Conservation (phyloP, 768 basidiomycete genomes). For the Lactarius sp. region DNA sequence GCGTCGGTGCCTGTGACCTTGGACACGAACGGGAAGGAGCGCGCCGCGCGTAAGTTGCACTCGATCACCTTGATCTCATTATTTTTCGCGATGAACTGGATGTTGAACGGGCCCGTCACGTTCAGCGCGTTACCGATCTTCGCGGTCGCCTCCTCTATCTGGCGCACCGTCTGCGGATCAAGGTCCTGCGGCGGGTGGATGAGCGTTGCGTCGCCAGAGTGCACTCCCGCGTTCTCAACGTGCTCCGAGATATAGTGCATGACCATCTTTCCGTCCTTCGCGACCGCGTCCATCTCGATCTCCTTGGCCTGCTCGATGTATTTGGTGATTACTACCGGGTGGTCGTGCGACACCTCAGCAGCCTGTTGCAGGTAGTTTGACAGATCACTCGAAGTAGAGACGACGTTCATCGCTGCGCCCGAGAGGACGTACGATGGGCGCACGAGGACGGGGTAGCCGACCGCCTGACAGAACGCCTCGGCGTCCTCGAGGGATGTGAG, state of each 20-base stretch:
- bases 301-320: slow-evolving; percentile 99
- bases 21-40: slow-evolving; percentile 98
- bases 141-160: slow-evolving; percentile 93
- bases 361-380: slow-evolving; percentile 91
- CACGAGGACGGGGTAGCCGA: slow-evolving; percentile 93
- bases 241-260: slow-evolving; percentile 99
- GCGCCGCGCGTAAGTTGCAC: slow-evolving; percentile 95
- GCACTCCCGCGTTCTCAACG: slow-evolving; percentile 97
- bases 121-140: slow-evolving; percentile 98
- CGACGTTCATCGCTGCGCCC: slow-evolving; percentile 99
- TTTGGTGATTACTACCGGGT: slow-evolving; percentile 97
- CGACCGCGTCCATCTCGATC: slow-evolving; percentile 99
- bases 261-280: slow-evolving; percentile 94
- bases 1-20: slow-evolving; percentile 98
- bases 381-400: slow-evolving; percentile 88
- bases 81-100: slow-evolving; percentile 99
- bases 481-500: slow-evolving; percentile 89
- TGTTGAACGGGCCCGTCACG: slow-evolving; percentile 98
- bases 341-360: slow-evolving; percentile 91
- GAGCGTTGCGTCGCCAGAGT: slow-evolving; percentile 97
- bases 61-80: slow-evolving; percentile 99
- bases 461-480: slow-evolving; percentile 81
- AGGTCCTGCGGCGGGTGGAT: slow-evolving; percentile 98
- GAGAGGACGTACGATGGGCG: slow-evolving; percentile 99
- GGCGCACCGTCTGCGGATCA: slow-evolving; percentile 92